Base-by-base conservation (phyloP, 1,284 basidiomycete genomes). In the Tilletia caries region DNA sequence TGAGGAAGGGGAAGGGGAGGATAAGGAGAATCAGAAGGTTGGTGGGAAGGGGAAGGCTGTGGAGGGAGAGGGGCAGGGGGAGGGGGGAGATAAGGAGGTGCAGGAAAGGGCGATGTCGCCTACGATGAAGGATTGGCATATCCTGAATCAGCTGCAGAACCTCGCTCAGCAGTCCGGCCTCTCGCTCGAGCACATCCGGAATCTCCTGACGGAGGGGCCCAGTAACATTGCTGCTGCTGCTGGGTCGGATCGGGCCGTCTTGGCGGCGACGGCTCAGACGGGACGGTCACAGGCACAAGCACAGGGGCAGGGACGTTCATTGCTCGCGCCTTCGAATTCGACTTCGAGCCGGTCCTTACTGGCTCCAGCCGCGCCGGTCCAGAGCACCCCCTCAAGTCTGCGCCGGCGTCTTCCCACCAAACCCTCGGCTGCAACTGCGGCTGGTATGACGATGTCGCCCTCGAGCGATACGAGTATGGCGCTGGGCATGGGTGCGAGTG, bases 111-210 rank as follows among this genome's bases (percentile, higher is more conserved):
- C 52, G 25, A 58, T 13, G 13, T 25, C 52, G 27, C 25, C 25
- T 20, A 34, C 27, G 15, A 10, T 13, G 32, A 62, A 62, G 25
- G 58, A 62, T 8, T 25, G 2, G 18, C 32, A 62, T 3, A 32
- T 62, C 18, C 32, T 62, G 13, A 20, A 33, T 20, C 58, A 62
- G n/a, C 32, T 62, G 29, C 58, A 32, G 18, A n/a, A 25, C 8
- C 27, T 62, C 32, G 58, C 58, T 2, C 27, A 62, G 29, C 58
- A 37, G 33, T 62, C 58, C 13, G 58, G 58, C 8, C 58, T 62
- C 32, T 62, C 58, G 58, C 58, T 62, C 3, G 58, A 62, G 58
- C 58, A 62, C n/a, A 25, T 62, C 20, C 58, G 58, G 10, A 23
- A 2, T 25, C 33, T 62, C 8, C 18, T 62, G 18, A 29, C 58